These are phyloP conservation scores for Tetraselmis striata DNA, from an alignment of 139 green algal species.

Conservation along the genomic window DNA sequence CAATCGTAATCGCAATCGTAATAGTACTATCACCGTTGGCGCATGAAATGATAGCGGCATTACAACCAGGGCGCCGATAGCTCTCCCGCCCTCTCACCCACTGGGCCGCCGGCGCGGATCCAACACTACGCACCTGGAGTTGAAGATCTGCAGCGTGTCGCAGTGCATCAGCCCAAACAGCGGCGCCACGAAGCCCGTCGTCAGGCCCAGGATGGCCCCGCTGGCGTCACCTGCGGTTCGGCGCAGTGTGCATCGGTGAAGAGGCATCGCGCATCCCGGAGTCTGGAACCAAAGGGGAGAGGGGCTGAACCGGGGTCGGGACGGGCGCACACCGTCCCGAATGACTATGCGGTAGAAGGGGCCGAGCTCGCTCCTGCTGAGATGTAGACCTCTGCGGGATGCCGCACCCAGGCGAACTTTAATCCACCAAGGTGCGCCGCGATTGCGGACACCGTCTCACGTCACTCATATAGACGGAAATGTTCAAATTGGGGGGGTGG, in stretches of 20 bases:
- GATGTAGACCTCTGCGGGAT: conserved; percentile 26
- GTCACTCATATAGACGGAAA: too few species aligned
- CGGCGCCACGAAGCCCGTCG: conserved; percentile 56
- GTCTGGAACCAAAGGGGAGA: neutral
- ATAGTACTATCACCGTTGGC: neutral
- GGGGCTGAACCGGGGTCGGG: neutral
- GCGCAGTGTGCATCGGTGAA: neutral
- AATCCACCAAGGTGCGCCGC: too few species aligned
- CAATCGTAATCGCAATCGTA: neutral
- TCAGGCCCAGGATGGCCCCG: conserved; percentile 41
- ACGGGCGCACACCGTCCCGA: conserved; percentile 26
- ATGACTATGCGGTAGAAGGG: conserved; percentile 56
- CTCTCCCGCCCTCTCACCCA: conserved; percentile 7
- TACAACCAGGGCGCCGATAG: too few species aligned
- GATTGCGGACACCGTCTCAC: too few species aligned
- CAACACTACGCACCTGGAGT: neutral
- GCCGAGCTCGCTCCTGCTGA: conserved; percentile 42
- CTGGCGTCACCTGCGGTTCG: conserved; percentile 8
- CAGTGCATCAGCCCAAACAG: conserved; percentile 60
- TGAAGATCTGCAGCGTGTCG: conserved; percentile 73
- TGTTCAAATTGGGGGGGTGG: too few species aligned
- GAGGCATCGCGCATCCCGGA: neutral
- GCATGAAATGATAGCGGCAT: neutral
- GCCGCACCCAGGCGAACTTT: too few species aligned
- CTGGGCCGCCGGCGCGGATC: too few species aligned